phyloP scores from a whole-genome alignment of 2,329 filamentous ascomycete genomes.

The Westerdykella sp. region DNA sequence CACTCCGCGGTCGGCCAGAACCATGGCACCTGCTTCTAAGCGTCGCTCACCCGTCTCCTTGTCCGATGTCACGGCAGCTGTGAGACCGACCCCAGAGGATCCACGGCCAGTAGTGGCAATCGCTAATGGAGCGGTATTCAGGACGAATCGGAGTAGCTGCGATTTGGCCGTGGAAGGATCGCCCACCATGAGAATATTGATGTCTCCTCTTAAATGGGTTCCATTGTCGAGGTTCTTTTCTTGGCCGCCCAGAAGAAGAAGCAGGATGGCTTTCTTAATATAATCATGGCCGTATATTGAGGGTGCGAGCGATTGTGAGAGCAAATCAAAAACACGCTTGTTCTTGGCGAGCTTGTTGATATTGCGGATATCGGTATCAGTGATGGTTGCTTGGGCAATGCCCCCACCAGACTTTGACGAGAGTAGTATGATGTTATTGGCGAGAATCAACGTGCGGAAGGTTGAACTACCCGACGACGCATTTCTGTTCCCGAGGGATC shows the following conservation, averaged over 20 bases:
- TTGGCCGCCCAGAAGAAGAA: conserved; percentile 92
- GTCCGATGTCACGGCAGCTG: conserved; percentile 90
- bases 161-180: conserved; percentile 98
- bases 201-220: conserved; percentile 94
- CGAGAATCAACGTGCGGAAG: conserved; percentile 89
- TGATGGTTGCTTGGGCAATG: conserved; percentile 84
- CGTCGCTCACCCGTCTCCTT: conserved; percentile 95
- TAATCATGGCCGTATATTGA: conserved; percentile 97
- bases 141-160: conserved; percentile 91
- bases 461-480: conserved; percentile 83
- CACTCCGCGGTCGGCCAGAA: conserved; percentile 90
- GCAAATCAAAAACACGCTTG: conserved; percentile 82
- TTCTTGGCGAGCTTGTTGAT: conserved; percentile 98
- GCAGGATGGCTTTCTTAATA: conserved; percentile 93
- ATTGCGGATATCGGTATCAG: conserved; percentile 94
- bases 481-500: conserved; percentile 91
- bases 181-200: conserved; percentile 98
- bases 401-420: conserved; percentile 95
- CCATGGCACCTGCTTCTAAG: conserved; percentile 96
- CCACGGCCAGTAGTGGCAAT: conserved; percentile 96
- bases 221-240: conserved; percentile 99
- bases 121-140: conserved; percentile 92
- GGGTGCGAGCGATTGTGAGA: conserved; percentile 89
- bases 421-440: conserved; percentile 89
- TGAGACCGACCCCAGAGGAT: conserved; percentile 95